These are phyloP conservation scores for Vitis hybrid DNA, from an alignment of 177 flowering plant genomes.

Conservation along the genomic window DNA sequence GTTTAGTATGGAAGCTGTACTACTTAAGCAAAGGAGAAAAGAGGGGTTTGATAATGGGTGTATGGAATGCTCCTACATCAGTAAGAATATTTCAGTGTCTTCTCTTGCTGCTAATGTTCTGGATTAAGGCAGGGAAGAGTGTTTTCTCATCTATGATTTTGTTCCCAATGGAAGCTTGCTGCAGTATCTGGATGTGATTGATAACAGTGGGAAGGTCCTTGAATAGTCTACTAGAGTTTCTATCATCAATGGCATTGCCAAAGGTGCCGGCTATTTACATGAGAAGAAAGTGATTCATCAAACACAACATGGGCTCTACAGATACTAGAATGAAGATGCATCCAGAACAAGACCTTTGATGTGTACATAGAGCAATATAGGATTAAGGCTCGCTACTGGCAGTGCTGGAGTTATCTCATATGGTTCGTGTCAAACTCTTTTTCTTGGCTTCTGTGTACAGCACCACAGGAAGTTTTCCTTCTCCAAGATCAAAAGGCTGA, in stretches of 20 bases:
- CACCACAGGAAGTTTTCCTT: constrained; percentile 38
- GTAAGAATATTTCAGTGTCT: no score
- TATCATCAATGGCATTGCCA: constrained; percentile 60
- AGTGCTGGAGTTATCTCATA: no score
- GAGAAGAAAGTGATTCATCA: constrained; percentile 21
- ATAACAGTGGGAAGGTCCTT: constrained; percentile 37
- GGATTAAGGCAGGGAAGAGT: constrained; percentile 57
- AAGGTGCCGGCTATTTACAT: constrained; percentile 61
- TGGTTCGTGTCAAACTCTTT: constrained; percentile 33
- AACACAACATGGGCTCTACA: constrained; percentile 22
- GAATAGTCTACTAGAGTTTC: constrained; percentile 61
- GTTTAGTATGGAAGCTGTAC: no score
- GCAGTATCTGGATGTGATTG: constrained; percentile 50
- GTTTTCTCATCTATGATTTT: constrained; percentile 65
- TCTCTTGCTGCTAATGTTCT: no score
- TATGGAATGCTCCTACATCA: no score
- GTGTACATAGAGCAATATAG: no score
- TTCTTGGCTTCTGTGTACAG: constrained; percentile 74
- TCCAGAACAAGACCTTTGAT: no score
- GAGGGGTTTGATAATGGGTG: no score
- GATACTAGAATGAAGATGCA: no score
- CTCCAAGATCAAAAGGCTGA: constrained; percentile 53
- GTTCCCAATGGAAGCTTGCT: constrained; percentile 54
- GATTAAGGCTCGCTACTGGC: no score
- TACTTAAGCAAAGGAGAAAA: no score